phyloP scores from a whole-genome alignment of 1,284 basidiomycete species.

The Phylloboletellus chloephorus region DNA sequence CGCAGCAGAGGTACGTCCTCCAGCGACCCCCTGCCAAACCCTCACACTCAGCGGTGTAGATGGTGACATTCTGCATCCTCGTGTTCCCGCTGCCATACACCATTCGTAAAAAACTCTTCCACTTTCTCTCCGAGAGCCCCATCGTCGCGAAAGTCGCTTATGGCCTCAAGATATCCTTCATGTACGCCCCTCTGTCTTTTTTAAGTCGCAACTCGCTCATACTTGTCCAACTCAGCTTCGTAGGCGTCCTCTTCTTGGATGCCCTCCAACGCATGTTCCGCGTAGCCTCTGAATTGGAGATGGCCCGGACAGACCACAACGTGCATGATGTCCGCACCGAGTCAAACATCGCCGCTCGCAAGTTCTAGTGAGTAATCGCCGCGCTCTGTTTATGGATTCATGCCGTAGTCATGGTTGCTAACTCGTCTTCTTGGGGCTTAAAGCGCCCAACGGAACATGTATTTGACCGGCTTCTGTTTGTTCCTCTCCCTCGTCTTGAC shows the following conservation, averaged over 20 bases:
- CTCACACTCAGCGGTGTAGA: constrained; percentile 33
- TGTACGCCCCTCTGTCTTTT: constrained; percentile 46
- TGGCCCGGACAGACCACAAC: constrained; percentile 56
- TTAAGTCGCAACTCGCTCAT: background rate
- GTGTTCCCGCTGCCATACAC: constrained; percentile 74
- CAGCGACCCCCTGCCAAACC: background rate
- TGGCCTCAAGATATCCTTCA: constrained; percentile 90
- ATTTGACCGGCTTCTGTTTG: constrained; percentile 88
- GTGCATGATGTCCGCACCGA: constrained; percentile 71
- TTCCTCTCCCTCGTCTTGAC: constrained; percentile 93
- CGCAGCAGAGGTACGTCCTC: constrained; percentile 52
- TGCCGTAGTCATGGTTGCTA: background rate
- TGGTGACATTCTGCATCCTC: constrained; percentile 69
- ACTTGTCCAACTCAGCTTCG: constrained; percentile 55
- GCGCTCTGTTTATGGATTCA: too few species aligned
- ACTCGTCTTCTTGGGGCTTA: background rate
- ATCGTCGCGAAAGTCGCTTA: constrained; percentile 73
- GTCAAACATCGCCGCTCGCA: constrained; percentile 80
- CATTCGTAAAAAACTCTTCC: constrained; percentile 68
- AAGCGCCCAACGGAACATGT: constrained; percentile 80
- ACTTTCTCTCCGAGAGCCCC: constrained; percentile 67
- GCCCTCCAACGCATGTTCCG: constrained; percentile 92
- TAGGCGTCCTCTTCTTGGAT: constrained; percentile 82
- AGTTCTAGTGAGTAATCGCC: constrained; percentile 75
- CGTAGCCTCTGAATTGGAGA: constrained; percentile 70